Percentiles rank a stretch among this genome's conserved stretches.
Evolutionary conservation across 225 moss, liverwort and hornwort species (phyloP).

Genomic region (Anthoceros angustus): DNA sequence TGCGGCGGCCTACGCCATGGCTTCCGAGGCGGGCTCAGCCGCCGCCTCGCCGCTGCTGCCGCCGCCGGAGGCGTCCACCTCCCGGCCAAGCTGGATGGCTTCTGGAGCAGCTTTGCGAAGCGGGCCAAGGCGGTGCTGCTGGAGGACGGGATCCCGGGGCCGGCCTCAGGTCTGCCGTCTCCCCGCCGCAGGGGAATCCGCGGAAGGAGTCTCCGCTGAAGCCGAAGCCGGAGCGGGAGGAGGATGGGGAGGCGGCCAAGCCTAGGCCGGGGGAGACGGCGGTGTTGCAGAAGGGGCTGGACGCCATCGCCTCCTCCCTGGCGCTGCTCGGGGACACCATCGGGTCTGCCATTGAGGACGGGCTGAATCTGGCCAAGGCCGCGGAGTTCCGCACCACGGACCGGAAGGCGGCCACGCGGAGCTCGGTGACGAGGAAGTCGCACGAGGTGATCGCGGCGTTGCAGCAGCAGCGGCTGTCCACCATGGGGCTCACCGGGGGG

Average conservation of each 20-base stretch:
- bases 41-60: conserved; percentile 1
- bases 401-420: neutral
- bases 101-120: conserved; percentile 62
- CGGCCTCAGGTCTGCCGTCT: conserved; percentile 3
- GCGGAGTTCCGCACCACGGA: conserved; percentile 27
- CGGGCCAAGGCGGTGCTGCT: conserved; percentile 57
- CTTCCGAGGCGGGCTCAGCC: conserved; percentile 2
- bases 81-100: conserved; percentile 35
- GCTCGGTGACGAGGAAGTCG: conserved; percentile 14
- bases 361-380: conserved; percentile 59
- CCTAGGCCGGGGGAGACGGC: conserved; percentile 10
- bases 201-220: conserved; percentile 10
- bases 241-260: conserved; percentile 7
- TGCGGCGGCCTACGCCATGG: conserved; percentile 1
- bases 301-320: conserved; percentile 86
- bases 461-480: conserved; percentile 14
- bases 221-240: conserved; percentile 22
- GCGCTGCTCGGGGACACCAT: conserved; percentile 78
- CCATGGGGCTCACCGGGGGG: conserved; percentile 14
- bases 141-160: conserved; percentile 42
- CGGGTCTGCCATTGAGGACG: conserved; percentile 90
- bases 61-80: neutral
- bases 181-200: conserved; percentile 3
- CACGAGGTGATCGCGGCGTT: conserved; percentile 17
- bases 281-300: conserved; percentile 58